Conservation (phyloP, 306 rosid species). For the Dicorynia guianensis region DNA sequence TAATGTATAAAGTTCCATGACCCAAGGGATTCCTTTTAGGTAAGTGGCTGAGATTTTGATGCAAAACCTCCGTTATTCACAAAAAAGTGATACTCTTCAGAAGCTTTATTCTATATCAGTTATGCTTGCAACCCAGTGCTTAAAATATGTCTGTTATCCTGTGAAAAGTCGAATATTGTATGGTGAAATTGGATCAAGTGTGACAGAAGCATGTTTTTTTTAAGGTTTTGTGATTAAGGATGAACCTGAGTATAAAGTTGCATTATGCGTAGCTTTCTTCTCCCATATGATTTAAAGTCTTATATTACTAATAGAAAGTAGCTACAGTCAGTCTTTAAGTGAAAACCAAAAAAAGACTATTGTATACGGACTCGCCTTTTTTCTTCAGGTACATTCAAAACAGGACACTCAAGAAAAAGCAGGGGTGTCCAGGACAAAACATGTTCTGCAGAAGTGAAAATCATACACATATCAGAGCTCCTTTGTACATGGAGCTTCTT, state of each 20-base stretch:
- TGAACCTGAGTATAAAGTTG: neutral
- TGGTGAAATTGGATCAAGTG: conserved; percentile 28
- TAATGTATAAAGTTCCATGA: conserved; percentile 20
- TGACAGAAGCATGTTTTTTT: conserved; percentile 21
- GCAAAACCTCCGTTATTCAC: conserved; percentile 29
- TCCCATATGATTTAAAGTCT: conserved; percentile 20
- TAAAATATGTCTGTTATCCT: conserved; percentile 24
- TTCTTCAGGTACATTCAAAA: conserved; percentile 33
- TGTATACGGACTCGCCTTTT: conserved; percentile 14
- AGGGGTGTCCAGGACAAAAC: conserved; percentile 39
- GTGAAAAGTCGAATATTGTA: conserved; percentile 31
- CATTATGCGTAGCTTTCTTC: conserved; percentile 14
- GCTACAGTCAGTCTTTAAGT: conserved; percentile 9
- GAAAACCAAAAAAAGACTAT: neutral
- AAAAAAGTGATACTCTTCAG: conserved; percentile 3
- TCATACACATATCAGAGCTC: conserved; percentile 11
- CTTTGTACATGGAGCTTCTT: conserved; percentile 40
- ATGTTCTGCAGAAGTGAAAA: conserved; percentile 25
- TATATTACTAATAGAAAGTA: neutral
- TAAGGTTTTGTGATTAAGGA: conserved; percentile 4
- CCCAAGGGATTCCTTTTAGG: conserved; percentile 30
- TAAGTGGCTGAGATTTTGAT: conserved; percentile 31
- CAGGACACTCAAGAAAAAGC: conserved; percentile 54
- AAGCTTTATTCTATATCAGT: conserved; percentile 27
- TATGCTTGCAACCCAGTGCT: conserved; percentile 3